Conservation (phyloP, 2,329 filamentous ascomycete genomes). For the Aquanectria penicillioides region DNA sequence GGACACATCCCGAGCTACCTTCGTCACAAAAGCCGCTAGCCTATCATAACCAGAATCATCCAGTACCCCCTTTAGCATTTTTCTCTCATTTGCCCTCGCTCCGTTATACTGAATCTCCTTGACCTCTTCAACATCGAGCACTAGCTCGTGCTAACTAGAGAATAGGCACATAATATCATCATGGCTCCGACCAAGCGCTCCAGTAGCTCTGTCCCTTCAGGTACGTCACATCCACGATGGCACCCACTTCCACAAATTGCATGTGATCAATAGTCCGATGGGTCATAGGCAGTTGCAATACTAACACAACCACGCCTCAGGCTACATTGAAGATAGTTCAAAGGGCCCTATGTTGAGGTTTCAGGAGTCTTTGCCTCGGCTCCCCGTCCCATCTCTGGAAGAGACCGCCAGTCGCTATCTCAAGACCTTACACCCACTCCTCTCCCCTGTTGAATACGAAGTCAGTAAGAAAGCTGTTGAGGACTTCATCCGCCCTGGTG, state of each 20-base stretch:
- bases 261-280: constrained; percentile 6
- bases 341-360: constrained; percentile 86
- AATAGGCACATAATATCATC: constrained; percentile 41
- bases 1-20: constrained; percentile 2
- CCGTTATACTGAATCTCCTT: too few species aligned
- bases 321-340: constrained; percentile 81
- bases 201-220: constrained; percentile 66
- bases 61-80: too few species aligned
- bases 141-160: not conserved
- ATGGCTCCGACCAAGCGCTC: constrained; percentile 66
- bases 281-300: not conserved
- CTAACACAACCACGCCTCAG: constrained; percentile 53
- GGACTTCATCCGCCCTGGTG: constrained; percentile 89
- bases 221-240: constrained; percentile 50
- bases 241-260: not conserved
- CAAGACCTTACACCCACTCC: constrained; percentile 80
- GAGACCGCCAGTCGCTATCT: constrained; percentile 85
- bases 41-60: too few species aligned
- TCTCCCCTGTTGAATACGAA: constrained; percentile 74
- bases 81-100: too few species aligned
- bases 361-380: constrained; percentile 82
- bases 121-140: too few species aligned
- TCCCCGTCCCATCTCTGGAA: constrained; percentile 84
- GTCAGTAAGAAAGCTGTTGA: constrained; percentile 83
- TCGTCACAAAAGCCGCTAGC: too few species aligned